Evolutionary conservation across 441 rosid species (phyloP).

Genomic region (Populus hybrid): DNA sequence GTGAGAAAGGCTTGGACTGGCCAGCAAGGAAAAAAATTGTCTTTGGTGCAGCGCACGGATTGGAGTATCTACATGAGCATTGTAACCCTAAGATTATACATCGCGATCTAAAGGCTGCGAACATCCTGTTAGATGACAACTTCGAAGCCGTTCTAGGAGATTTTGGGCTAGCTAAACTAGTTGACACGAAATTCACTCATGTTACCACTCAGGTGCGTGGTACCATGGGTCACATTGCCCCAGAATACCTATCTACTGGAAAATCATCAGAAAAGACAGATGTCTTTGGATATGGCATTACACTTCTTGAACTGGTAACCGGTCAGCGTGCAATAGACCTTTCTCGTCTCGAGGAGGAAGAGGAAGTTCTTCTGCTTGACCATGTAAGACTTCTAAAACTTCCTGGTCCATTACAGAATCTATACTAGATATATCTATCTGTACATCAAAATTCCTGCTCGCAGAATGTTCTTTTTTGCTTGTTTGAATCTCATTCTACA

Average conservation of each 20-base stretch:
- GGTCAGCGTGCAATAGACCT: conserved; percentile 62
- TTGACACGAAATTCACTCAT: conserved; percentile 42
- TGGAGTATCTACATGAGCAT: conserved; percentile 53
- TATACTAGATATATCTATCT: conserved; percentile 1
- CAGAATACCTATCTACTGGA: conserved; percentile 49
- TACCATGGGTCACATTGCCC: conserved; percentile 27
- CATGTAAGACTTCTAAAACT: conserved; percentile 36
- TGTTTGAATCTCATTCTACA: neutral
- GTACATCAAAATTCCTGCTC: conserved; percentile 32
- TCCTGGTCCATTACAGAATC: neutral
- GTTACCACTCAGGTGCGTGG: conserved; percentile 62
- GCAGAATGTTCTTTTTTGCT: conserved; percentile 25
- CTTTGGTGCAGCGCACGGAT: conserved; percentile 52
- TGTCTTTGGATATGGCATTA: conserved; percentile 58
- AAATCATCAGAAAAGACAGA: conserved; percentile 59
- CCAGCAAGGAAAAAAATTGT: conserved; percentile 42
- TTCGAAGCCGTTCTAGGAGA: conserved; percentile 58
- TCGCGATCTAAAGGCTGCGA: conserved; percentile 61
- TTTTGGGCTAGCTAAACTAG: conserved; percentile 50
- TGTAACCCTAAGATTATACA: conserved; percentile 59
- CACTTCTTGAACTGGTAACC: conserved; percentile 53
- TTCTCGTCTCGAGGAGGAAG: conserved; percentile 57
- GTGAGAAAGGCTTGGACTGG: conserved; percentile 54
- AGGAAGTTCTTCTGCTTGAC: conserved; percentile 57
- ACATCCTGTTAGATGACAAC: conserved; percentile 48